Evolutionary conservation across 345 rosid genomes (phyloP).

Genomic region (Erodium maritimum): DNA sequence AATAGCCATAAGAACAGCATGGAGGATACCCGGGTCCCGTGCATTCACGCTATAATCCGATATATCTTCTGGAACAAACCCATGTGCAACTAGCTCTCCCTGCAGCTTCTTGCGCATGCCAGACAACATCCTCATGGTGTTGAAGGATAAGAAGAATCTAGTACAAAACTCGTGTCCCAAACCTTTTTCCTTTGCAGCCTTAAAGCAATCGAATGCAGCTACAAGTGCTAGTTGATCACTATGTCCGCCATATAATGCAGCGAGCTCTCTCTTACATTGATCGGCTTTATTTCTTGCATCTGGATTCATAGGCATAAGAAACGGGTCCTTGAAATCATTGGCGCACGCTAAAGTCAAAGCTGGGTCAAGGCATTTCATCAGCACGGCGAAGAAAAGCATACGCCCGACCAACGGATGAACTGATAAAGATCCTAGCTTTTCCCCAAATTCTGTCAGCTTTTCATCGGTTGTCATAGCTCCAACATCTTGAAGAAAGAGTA

Average conservation of each 20-base stretch:
- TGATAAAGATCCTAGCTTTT: conserved; percentile 72
- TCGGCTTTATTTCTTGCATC: conserved; percentile 61
- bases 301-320: conserved; percentile 65
- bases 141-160: conserved; percentile 53
- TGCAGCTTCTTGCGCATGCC: conserved; percentile 83
- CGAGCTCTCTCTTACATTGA: conserved; percentile 65
- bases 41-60: conserved; percentile 57
- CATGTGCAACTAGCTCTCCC: conserved; percentile 47
- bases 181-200: conserved; percentile 55
- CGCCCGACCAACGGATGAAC: conserved; percentile 83
- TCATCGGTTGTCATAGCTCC: conserved; percentile 80
- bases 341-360: conserved; percentile 96
- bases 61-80: conserved; percentile 48
- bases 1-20: conserved; percentile 74
- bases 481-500: conserved; percentile 60
- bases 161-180: conserved; percentile 53
- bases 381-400: conserved; percentile 83
- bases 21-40: conserved; percentile 59
- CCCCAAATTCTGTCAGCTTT: conserved; percentile 78
- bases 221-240: conserved; percentile 89
- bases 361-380: conserved; percentile 91
- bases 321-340: conserved; percentile 76
- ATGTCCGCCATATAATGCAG: conserved; percentile 66
- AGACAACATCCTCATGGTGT: conserved; percentile 63
- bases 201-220: conserved; percentile 91